Base-by-base conservation (phyloP, 306 rosid genomes). In the Cicer cuneatum region DNA sequence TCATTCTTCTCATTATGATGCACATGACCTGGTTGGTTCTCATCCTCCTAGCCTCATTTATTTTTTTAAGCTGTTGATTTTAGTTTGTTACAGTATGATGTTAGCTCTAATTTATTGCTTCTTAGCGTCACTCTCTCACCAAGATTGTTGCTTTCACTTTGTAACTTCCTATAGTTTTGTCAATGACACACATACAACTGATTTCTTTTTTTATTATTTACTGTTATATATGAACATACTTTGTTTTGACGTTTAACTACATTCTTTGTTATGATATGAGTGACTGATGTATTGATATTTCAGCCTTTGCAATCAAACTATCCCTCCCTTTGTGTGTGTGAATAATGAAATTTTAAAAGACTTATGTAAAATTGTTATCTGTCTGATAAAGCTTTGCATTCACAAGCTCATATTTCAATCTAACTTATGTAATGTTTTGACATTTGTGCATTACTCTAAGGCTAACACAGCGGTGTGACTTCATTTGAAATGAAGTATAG, bases 1-100 rank as follows among this genome's bases (percentile, higher is more conserved):
- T 94, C 38, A 69, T 94, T 83, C 96, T 90, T 64, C 87, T 94
- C 66, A 70, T 91, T 57, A 33, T 69, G 81, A 87, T 85, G 93
- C 88, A 81, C 84, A 89, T 78, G 51, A 69, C 16, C 11, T 70
- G 97, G 98, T 93, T 77, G 69, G 93, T 82, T 78, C 76, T 83
- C 74, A 24, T 81, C 68, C 41, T 80, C 7, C 38, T 48, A 49
- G 53, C 19, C 73, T 49, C 78, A 24, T 21, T 33, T 73, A 57
- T 39, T 37, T 75, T 19, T 72, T 12, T 29, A n/a, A n/a, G n/a
- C 19, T 77, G 33, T 45, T 14, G 56, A 39, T 66, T 52, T 47
- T 78, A 47, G 79, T 61, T 79, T 84, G 21, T 75, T 60, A 61
- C 11, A 37, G 54, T 18, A 6, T 18, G 57, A 67, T 46, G 61